phyloP scores from a whole-genome alignment of 2,329 filamentous ascomycete species.

The Penicillium sp. region DNA sequence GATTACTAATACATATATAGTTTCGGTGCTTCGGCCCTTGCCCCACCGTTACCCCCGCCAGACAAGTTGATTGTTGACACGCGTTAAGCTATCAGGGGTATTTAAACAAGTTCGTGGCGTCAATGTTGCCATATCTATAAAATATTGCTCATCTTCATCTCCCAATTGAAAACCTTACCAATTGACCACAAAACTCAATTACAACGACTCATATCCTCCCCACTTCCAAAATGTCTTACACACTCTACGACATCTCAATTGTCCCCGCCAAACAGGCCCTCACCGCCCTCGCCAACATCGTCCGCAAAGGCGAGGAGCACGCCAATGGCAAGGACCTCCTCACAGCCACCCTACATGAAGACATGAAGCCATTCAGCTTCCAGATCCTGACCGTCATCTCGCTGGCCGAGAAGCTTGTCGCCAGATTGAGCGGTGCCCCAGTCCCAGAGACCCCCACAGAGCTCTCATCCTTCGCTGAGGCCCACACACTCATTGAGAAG shows the following conservation, averaged over 20 bases:
- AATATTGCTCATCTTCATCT: slow-evolving; percentile 1
- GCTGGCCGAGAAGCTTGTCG: neutral
- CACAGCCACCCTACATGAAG: neutral
- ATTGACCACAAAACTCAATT: neutral
- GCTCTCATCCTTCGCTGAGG: neutral
- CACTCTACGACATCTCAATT: slow-evolving; percentile 1
- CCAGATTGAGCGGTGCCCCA: neutral
- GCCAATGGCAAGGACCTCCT: neutral
- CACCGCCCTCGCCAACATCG: neutral
- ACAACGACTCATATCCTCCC: too few species aligned
- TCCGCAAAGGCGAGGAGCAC: slow-evolving; percentile 2
- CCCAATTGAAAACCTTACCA: neutral
- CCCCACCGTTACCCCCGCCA: neutral
- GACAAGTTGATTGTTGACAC: neutral
- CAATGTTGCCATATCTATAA: slow-evolving; percentile 2
- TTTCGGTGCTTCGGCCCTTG: neutral
- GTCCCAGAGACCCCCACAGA: neutral
- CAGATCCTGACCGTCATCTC: neutral
- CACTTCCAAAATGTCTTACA: neutral
- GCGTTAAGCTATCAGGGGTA: neutral
- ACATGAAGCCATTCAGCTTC: slow-evolving; percentile 6
- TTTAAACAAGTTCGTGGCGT: neutral
- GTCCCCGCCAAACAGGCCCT: neutral
- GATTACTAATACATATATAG: neutral
- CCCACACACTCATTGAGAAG: neutral